These are phyloP conservation scores for Botryobasidium botryosum DNA, from an alignment of 768 basidiomycete genomes.

Conservation along the genomic window DNA sequence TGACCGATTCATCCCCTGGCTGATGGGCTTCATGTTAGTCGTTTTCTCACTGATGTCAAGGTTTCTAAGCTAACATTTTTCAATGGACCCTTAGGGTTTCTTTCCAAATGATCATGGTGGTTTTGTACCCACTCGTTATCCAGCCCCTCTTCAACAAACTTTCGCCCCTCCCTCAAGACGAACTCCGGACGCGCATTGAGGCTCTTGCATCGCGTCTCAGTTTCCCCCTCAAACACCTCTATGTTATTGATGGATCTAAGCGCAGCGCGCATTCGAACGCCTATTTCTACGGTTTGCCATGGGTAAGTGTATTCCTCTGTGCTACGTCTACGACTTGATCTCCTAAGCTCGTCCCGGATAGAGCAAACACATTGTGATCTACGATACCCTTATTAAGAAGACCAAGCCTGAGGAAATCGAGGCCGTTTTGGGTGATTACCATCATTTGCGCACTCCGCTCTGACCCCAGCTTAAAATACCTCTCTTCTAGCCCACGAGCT, in stretches of 20 bases:
- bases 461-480: neutral
- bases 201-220: slow-evolving; percentile 59
- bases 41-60: neutral
- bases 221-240: slow-evolving; percentile 88
- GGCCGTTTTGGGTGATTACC: slow-evolving; percentile 63
- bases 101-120: slow-evolving; percentile 72
- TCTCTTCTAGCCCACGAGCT: slow-evolving; percentile 62
- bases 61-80: neutral
- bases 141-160: slow-evolving; percentile 97
- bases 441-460: slow-evolving; percentile 17
- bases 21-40: slow-evolving; percentile 81
- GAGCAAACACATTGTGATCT: slow-evolving; percentile 93
- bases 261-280: slow-evolving; percentile 91
- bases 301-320: slow-evolving; percentile 33
- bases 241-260: slow-evolving; percentile 95
- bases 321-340: neutral
- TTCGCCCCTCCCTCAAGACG: slow-evolving; percentile 63
- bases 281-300: slow-evolving; percentile 96
- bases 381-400: slow-evolving; percentile 90
- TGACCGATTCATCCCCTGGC: slow-evolving; percentile 78
- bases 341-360: slow-evolving; percentile 17
- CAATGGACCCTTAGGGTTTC: slow-evolving; percentile 35
- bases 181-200: slow-evolving; percentile 64
- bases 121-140: slow-evolving; percentile 72
- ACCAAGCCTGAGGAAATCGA: slow-evolving; percentile 85